A percentile compares a stretch with the other conserved stretches of the same genome.
Conservation (phyloP, 306 rosid genomes). For the Crotalaria pallida region DNA sequence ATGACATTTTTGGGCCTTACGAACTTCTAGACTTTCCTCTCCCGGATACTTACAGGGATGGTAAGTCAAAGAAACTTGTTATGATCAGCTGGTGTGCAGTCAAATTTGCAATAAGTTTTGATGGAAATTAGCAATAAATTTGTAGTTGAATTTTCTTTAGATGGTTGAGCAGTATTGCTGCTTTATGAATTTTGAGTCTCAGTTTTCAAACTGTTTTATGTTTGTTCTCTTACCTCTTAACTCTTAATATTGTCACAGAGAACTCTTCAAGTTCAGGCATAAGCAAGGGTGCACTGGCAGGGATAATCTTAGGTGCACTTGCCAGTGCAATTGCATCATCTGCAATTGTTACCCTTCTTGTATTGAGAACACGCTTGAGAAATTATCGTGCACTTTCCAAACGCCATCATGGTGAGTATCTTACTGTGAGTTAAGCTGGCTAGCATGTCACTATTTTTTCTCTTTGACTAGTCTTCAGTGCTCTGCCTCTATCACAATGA, state of each 20-base stretch:
- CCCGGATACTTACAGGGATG: constrained; percentile 39
- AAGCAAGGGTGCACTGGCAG: constrained; percentile 67
- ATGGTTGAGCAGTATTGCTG: neutral
- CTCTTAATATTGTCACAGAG: constrained; percentile 41
- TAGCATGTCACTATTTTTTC: neutral
- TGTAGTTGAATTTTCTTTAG: neutral
- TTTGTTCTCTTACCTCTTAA: constrained; percentile 1
- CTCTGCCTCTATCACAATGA: neutral
- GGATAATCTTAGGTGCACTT: constrained; percentile 64
- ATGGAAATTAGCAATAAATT: neutral
- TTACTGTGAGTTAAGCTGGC: neutral
- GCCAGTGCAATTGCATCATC: constrained; percentile 56
- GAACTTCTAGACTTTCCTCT: constrained; percentile 53
- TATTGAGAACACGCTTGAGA: constrained; percentile 39
- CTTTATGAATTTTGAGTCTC: neutral
- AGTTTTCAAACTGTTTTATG: neutral
- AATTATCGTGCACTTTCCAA: constrained; percentile 30
- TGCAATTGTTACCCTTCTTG: constrained; percentile 47
- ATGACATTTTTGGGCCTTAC: constrained; percentile 69
- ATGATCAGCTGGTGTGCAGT: neutral
- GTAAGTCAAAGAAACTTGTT: constrained; percentile 43
- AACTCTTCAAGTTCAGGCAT: constrained; percentile 37
- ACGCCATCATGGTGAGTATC: constrained; percentile 63
- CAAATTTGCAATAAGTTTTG: too few species aligned
- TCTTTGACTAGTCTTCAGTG: neutral